phyloP scores from a whole-genome alignment of 2,329 filamentous ascomycete species.

The Neonectria punicea region DNA sequence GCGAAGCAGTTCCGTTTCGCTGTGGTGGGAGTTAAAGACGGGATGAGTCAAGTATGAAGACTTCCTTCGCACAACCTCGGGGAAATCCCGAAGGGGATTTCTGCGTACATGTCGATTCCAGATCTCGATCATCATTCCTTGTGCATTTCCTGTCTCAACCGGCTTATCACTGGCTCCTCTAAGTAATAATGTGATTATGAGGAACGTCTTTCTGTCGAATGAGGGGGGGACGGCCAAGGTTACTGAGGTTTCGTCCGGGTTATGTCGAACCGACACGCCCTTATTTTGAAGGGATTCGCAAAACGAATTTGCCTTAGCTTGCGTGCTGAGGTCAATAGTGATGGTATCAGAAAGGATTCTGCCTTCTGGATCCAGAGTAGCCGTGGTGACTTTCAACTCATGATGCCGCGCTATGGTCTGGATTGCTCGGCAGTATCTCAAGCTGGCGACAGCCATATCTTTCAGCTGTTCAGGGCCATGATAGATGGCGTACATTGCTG shows the following conservation, averaged over 20 bases:
- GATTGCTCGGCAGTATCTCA: conserved; percentile 76
- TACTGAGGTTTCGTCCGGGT: background rate
- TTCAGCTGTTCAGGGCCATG: conserved; percentile 88
- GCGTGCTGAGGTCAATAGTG: conserved; percentile 63
- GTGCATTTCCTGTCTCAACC: background rate
- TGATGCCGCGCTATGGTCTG: conserved; percentile 71
- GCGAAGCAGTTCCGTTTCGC: conserved; percentile 91
- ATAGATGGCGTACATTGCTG: conserved; percentile 92
- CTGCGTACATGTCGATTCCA: background rate
- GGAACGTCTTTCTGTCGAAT: background rate
- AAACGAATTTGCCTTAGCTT: background rate
- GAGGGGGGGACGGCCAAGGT: background rate
- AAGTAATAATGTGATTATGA: background rate
- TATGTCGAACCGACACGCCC: background rate
- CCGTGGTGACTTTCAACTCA: conserved; percentile 71
- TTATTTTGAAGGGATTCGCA: background rate
- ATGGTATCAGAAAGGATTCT: conserved; percentile 83
- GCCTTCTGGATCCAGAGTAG: conserved; percentile 65
- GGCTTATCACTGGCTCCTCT: background rate
- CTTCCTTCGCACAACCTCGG: conserved; percentile 72
- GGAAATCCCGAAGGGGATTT: conserved; percentile 48
- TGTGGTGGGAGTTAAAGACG: conserved; percentile 95
- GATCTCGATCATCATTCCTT: background rate
- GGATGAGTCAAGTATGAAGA: conserved; percentile 86
- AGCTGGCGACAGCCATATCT: conserved; percentile 82